phyloP scores from a whole-genome alignment of 331 rosid genomes.

The Stylosanthes scabra region DNA sequence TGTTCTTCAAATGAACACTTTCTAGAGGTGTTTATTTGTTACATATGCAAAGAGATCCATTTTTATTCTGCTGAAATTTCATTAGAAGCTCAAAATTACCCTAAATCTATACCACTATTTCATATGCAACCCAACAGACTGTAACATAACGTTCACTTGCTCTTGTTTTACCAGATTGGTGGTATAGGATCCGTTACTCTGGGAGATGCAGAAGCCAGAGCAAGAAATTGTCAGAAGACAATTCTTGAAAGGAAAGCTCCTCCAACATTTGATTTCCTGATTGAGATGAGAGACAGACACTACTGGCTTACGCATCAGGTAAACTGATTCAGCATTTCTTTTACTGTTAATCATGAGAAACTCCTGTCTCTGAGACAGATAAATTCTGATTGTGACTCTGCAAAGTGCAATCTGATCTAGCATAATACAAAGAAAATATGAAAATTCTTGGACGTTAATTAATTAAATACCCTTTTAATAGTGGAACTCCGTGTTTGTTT shows the following conservation, averaged over 20 bases:
- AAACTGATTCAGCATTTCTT: constrained; percentile 36
- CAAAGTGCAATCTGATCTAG: neutral
- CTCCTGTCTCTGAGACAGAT: neutral
- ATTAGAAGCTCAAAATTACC: constrained; percentile 5
- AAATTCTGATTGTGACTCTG: neutral
- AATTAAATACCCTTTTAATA: too few species aligned
- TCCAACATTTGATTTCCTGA: constrained; percentile 72
- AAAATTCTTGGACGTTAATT: neutral
- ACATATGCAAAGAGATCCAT: constrained; percentile 1
- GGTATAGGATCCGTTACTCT: constrained; percentile 67
- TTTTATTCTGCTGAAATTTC: constrained; percentile 14
- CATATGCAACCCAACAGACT: constrained; percentile 11
- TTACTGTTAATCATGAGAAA: constrained; percentile 23
- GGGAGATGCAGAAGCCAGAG: constrained; percentile 69
- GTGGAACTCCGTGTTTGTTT: too few species aligned
- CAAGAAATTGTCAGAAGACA: constrained; percentile 66
- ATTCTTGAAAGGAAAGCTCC: constrained; percentile 76
- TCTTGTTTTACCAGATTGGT: constrained; percentile 56
- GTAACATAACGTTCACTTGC: constrained; percentile 33
- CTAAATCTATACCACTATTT: too few species aligned
- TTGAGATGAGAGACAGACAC: constrained; percentile 78
- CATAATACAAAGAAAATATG: neutral
- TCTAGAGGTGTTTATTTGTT: neutral
- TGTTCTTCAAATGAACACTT: neutral
- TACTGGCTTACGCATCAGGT: constrained; percentile 82